Base-by-base conservation (phyloP, 495 filamentous ascomycete genomes). In the Penicillium canariense region DNA sequence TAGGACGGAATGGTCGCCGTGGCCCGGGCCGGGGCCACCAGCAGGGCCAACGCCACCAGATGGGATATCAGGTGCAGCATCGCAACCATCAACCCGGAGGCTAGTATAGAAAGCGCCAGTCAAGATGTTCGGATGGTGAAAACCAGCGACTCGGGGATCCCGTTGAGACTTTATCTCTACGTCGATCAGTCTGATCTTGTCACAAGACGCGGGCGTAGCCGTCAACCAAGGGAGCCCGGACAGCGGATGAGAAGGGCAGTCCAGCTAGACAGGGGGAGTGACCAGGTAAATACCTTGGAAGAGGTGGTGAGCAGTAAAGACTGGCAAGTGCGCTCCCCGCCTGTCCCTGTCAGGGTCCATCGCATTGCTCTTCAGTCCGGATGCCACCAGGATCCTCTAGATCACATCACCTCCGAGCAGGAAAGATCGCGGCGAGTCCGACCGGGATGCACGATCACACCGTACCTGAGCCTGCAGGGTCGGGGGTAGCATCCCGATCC, bases 1-100 rank as follows among this genome's bases (percentile, higher is more conserved):
- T 69, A 70, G 50, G 57, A 56, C 0, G 68, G 68, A 46, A 68
- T 48, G 15, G 40, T 50, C 5, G 54, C n/a, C 14, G 56, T 34
- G 11, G 42, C 50, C 10, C 51, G 26, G 28, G 34, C 18, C 11
- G 46, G 20, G n/a, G 35, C 30, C 26, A 39, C 31, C 15, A 60
- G 36, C 40, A 36, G 51, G 43, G 39, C 57, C 9, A 60, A 46
- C 14, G 48, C 45, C 50, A 28, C 39, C 14, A 62, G 12, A 17
- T 36, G 28, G 11, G 48, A 50, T 36, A 56, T 39, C 12, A 54
- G 27, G 28, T 15, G 17, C 4, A 18, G 53, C 65, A 65, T 67
- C 17, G 12, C 18, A n/a, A n/a, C 4, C 3, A 10, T 4, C 3
- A 23, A 14, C 25, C 3, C n/a, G 11, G 38, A 25, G 22, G 10